These are phyloP conservation scores for Eutrema heterophyllum DNA, from an alignment of 345 rosid genomes.

Conservation along the genomic window DNA sequence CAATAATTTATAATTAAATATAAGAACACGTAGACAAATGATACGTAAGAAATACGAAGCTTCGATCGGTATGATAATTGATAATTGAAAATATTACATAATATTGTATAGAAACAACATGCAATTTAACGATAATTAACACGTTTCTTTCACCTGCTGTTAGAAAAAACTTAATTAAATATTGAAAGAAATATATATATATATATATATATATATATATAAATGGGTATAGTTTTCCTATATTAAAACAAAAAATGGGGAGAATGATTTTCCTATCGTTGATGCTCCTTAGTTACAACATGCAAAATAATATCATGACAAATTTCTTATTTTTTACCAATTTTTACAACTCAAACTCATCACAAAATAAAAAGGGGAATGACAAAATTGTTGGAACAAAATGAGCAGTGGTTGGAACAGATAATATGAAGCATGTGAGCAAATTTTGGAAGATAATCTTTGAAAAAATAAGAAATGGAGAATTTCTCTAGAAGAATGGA, in stretches of 20 bases:
- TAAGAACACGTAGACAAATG: not conserved
- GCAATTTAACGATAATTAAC: not conserved
- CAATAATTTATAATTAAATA: not conserved
- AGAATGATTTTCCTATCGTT: too few relatives aligned
- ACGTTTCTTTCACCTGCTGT: slow-evolving; percentile 20
- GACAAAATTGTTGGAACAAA: not conserved
- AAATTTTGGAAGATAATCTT: not conserved
- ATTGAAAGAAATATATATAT: not conserved
- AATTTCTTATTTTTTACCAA: too few relatives aligned
- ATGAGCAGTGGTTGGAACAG: not conserved
- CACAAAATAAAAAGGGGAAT: not conserved
- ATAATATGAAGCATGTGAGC: not conserved
- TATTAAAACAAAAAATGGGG: not conserved
- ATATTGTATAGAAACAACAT: not conserved
- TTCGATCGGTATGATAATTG: not conserved
- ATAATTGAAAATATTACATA: not conserved
- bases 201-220: too few relatives aligned
- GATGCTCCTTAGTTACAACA: too few relatives aligned
- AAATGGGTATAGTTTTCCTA: not conserved
- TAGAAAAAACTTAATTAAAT: not conserved
- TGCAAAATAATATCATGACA: too few relatives aligned
- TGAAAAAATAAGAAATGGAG: not conserved
- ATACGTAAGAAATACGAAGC: not conserved
- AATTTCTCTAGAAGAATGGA: not conserved
- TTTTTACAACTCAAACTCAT: too few relatives aligned